These are phyloP conservation scores for Hyphopichia khmerensis DNA, from an alignment of 1,139 yeast genomes.

Conservation along the genomic window DNA sequence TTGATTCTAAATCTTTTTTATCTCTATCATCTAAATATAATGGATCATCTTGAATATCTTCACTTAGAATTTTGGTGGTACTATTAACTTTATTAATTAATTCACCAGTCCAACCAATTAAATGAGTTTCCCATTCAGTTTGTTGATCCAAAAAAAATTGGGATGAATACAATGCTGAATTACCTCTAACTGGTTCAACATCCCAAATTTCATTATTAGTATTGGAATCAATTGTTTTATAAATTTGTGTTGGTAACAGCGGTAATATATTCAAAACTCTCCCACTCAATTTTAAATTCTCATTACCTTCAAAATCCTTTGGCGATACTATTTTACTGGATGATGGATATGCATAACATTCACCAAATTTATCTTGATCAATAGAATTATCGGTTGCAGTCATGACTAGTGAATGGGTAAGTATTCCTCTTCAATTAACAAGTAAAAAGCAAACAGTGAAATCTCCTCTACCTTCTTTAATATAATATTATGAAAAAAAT, in stretches of 20 bases:
- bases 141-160: slow-evolving; percentile 62
- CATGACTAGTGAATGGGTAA: not conserved
- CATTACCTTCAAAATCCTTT: slow-evolving; percentile 23
- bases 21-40: slow-evolving; percentile 59
- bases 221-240: slow-evolving; percentile 28
- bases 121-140: slow-evolving; percentile 81
- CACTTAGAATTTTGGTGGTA: slow-evolving; percentile 17
- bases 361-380: slow-evolving; percentile 8
- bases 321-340: slow-evolving; percentile 29
- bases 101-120: slow-evolving; percentile 97
- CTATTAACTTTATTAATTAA: slow-evolving; percentile 38
- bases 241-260: slow-evolving; percentile 63
- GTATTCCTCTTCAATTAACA: too few species aligned
- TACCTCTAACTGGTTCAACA: slow-evolving; percentile 71
- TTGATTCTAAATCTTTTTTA: slow-evolving; percentile 45
- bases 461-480: too few species aligned
- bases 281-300: slow-evolving; percentile 49
- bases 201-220: slow-evolving; percentile 43
- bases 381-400: not conserved
- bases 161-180: slow-evolving; percentile 80
- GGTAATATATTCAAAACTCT: slow-evolving; percentile 70
- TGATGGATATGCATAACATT: slow-evolving; percentile 24
- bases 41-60: slow-evolving; percentile 52
- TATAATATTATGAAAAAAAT: too few species aligned
- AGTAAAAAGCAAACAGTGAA: too few species aligned